Base-by-base conservation (phyloP, 2,329 filamentous ascomycete species). In the Penicillium occitanis region DNA sequence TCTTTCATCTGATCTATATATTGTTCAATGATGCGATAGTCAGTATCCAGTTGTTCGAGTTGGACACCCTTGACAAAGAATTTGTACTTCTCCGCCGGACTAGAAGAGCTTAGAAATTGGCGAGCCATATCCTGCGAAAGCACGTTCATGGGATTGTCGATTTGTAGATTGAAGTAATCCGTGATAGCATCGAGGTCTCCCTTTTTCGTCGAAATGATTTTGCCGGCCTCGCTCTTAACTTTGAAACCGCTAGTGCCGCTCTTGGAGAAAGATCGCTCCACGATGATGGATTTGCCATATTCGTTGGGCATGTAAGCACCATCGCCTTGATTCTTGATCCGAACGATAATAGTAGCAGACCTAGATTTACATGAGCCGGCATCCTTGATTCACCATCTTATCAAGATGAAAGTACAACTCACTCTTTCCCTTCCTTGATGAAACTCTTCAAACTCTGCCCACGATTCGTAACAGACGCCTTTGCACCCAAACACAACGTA, bases 21-120 rank as follows among this genome's bases (percentile, higher is more conserved):
- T 70, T 96, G 90, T 68, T 90, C 88, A 14, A 97, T 88, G 66
- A 97, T 82, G 66, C 89, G 87, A 77, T 99, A 99, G 74, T 99
- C 95, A 68, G 92, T 89, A 75, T 97, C 92, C 10, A 99, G 84
- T 71, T 94, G 90, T 75, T 98, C 92, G 0, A 99, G 86, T 72
- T 98, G 93, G 0, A 97, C 96, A 30, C 95, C 95, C 72, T 93
- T 92, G 67, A 97, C 86, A 74, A 99, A 99, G 73, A 97, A 97
- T 71, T 92, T 95, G 83, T 98, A 99, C 76, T 99, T 99, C 67
- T 94, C 89, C 3, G 86, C 82, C 0, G 93, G 87, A 2, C 88
- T 91, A 13, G 95, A 94, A 42, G 89, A 87, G 73, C 94, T 96
- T 51, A 99, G 85, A 72, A 99, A 99, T 66, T 96, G 91, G 11